Percentiles rank a stretch among this genome's conserved stretches.
These are phyloP conservation scores for Malbranchea zuffiana DNA, from an alignment of 2,329 filamentous ascomycete genomes.

Conservation along the genomic window DNA sequence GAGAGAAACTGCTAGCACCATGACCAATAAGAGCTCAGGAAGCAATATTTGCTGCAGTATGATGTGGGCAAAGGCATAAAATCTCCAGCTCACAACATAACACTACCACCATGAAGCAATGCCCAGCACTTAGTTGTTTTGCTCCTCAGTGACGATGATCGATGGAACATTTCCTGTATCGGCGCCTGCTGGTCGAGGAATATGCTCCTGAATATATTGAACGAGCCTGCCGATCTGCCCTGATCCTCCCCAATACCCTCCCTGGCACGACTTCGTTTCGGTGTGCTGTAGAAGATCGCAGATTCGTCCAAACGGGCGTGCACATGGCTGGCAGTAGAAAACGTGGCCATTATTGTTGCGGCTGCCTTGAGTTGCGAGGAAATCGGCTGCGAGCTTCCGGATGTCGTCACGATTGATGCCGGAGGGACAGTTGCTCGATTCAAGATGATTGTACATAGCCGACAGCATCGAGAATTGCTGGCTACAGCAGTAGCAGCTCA, in stretches of 20 bases:
- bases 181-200: too few relatives aligned
- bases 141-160: too few relatives aligned
- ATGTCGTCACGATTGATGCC: slow-evolving; percentile 13
- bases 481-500: slow-evolving; percentile 15
- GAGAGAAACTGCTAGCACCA: too few relatives aligned
- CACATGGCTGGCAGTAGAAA: slow-evolving; percentile 15
- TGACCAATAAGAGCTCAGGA: too few relatives aligned
- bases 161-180: too few relatives aligned
- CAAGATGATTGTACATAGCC: slow-evolving; percentile 18
- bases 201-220: slow-evolving; percentile 10
- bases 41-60: too few relatives aligned
- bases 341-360: slow-evolving; percentile 3
- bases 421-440: slow-evolving; percentile 16
- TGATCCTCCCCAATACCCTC: slow-evolving; percentile 14
- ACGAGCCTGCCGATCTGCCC: slow-evolving; percentile 12
- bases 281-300: slow-evolving; percentile 19
- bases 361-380: neutral
- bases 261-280: slow-evolving; percentile 14
- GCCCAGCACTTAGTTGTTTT: too few relatives aligned
- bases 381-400: slow-evolving; percentile 8
- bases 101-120: too few relatives aligned
- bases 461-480: slow-evolving; percentile 15
- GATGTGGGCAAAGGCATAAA: too few relatives aligned
- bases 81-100: too few relatives aligned
- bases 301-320: slow-evolving; percentile 12